Conservation (phyloP, 2,329 filamentous ascomycete genomes). For the Tolypocladium ovalisporum region DNA sequence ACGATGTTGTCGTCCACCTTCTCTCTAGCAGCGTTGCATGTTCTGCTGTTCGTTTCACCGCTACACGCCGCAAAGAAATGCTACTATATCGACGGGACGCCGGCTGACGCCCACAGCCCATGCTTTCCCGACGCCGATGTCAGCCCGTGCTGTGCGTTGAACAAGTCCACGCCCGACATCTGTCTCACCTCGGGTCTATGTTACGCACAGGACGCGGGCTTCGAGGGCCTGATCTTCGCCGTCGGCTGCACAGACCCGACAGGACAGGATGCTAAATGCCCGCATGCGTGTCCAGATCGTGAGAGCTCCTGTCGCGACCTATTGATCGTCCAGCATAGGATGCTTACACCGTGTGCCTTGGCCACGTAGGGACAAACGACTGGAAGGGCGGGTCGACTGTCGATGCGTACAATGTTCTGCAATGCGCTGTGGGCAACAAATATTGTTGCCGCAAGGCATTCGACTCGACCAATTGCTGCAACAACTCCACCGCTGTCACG, state of each 20-base stretch:
- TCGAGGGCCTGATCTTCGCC: slow-evolving; percentile 8
- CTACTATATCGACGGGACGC: slow-evolving; percentile 6
- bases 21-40: not conserved
- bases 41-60: not conserved
- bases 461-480: slow-evolving; percentile 8
- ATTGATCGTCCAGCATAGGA: not conserved
- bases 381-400: slow-evolving; percentile 2
- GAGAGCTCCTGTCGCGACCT: not conserved
- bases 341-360: not conserved
- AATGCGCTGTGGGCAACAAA: slow-evolving; percentile 5
- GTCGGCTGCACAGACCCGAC: slow-evolving; percentile 11
- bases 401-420: slow-evolving; percentile 6
- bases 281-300: slow-evolving; percentile 8
- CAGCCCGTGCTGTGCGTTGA: slow-evolving; percentile 10
- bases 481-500: slow-evolving; percentile 2
- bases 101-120: slow-evolving; percentile 1
- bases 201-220: slow-evolving; percentile 6
- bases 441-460: slow-evolving; percentile 9
- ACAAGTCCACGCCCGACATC: slow-evolving; percentile 9
- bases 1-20: not conserved
- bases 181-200: slow-evolving; percentile 12
- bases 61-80: slow-evolving; percentile 21
- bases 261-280: slow-evolving; percentile 5
- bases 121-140: slow-evolving; percentile 9
- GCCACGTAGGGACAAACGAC: not conserved